Evolutionary conservation across 805 yeast species (phyloP), one percentile per base, ranked within the genome.

Genomic region (Starmera pachycereana): DNA sequence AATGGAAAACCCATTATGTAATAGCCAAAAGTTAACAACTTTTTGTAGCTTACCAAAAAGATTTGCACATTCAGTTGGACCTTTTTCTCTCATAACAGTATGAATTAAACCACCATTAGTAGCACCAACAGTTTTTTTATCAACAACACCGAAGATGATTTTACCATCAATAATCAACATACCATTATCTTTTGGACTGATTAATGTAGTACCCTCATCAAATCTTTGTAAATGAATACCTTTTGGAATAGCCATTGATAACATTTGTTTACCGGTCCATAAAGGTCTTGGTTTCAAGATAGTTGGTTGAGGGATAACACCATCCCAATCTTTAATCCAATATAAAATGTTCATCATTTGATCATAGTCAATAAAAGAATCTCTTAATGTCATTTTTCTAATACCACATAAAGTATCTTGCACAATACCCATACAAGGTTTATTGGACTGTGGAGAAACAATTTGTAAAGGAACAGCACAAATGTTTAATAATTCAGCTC

Each of bases 401-500:
- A 90, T 72, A 69, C 98, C 99, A 75, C 97, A 88, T 49, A 92
- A 69, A 0, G 99, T 89, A 65, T 92, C 99, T 69, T 92, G 99
- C 46, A 92, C 98, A 69, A 92, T 92, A 68, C 99, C 99, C 99
- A 92, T 92, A 49, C 95, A 96, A 32, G 99, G 99, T 65, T 92
- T 92, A 62, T 92, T 92, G 2, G 96, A 86, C 65, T 92, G 99
- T 11, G 99, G 97, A 13, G 97, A 88, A 32, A 92, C 96, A 71
- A 92, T 92, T 64, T 92, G 98, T 42, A 89, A 71, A 8, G 98
- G 98, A 39, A 92, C 99, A 5, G 97, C 95, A 66, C 97, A 88
- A 53, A 92, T 76, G 60, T 90, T 92, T 29, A 90, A 81, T 48
- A 92, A 70, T 63, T 92, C 99, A 1, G 98, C 96, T 58, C 97